Base-by-base conservation (phyloP, 2,329 filamentous ascomycete genomes). In the Hymenoscyphus repandus region DNA sequence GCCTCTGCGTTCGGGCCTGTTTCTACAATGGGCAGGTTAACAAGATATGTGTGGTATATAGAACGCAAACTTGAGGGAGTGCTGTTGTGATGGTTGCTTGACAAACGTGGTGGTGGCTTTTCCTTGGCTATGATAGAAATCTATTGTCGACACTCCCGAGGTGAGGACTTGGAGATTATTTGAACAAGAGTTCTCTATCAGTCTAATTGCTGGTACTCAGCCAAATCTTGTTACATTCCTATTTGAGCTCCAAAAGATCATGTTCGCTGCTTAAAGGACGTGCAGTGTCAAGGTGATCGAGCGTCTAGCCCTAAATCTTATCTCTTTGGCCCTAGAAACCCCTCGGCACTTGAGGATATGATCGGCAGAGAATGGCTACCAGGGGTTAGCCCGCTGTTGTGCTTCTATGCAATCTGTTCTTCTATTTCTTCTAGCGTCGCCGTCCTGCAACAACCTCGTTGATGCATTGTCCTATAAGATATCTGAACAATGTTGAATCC, bases 141-240 rank as follows among this genome's bases (percentile, higher is more conserved):
- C 22, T 27, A 27, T 27, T 27, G 22, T 27, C 22, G 7, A 27
- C 4, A 7, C 22, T 4, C 22, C 22, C 22, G 22, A 4, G 7
- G 22, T 27, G 4, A 7, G 22, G 22, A 27, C 4, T 27, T 27
- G 4, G 7, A 27, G 22, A 27, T 27, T 4, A 27, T 27, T 27
- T 27, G 7, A 7, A 27, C 22, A 27, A 27, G 7, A 4, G 22
- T 27, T 27, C 22, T 27, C 4, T 27, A 27, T 27, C 22, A 27
- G 22, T 27, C 22, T 7, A 27, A 27, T 27, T 27, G 22, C 22
- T 4, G 22, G 7, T 27, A 27, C 18, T 31, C 17, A 40, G 45
- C 27, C 22, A 49, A 51, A 32, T 53, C 52, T 58, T 55, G 38
- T 40, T 47, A 53, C 50, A 46, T 58, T 45, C 56, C 56, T 45